Conservation (phyloP, 1,284 basidiomycete genomes). For the Naganishia liquefaciens region DNA sequence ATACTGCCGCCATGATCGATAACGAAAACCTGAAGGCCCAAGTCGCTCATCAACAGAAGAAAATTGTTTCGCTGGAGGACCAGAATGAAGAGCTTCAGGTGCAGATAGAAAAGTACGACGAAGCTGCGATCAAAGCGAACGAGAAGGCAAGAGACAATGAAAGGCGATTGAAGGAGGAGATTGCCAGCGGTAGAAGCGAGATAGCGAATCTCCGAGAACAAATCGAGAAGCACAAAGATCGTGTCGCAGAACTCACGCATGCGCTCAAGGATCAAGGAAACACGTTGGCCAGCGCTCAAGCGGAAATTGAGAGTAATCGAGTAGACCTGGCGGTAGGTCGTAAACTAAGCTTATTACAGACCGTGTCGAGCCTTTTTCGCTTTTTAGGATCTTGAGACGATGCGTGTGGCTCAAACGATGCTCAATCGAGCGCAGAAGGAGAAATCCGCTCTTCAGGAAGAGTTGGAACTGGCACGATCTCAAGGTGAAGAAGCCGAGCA, state of each 20-base stretch:
- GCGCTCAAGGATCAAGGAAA: conserved; percentile 84
- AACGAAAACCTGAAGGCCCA: conserved; percentile 88
- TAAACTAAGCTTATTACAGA: conserved; percentile 7
- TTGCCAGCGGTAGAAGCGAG: conserved; percentile 65
- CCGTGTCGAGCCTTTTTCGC: conserved; percentile 32
- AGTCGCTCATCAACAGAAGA: conserved; percentile 76
- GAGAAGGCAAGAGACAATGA: conserved; percentile 76
- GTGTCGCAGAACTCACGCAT: conserved; percentile 79
- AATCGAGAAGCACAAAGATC: conserved; percentile 63
- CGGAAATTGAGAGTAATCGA: conserved; percentile 82
- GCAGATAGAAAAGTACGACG: conserved; percentile 72
- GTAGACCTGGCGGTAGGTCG: conserved; percentile 72
- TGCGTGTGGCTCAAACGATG: conserved; percentile 51
- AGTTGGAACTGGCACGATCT: conserved; percentile 39
- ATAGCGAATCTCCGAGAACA: conserved; percentile 64
- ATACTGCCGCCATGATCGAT: conserved; percentile 79
- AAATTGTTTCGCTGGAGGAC: conserved; percentile 76
- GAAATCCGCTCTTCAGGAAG: conserved; percentile 40
- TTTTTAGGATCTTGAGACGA: conserved; percentile 47
- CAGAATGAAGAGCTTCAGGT: conserved; percentile 74
- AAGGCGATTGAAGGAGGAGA: conserved; percentile 66
- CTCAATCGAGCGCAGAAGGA: conserved; percentile 41
- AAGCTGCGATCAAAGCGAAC: conserved; percentile 64
- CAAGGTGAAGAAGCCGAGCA: conserved; percentile 43
- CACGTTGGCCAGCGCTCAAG: conserved; percentile 85